These are phyloP conservation scores for Trichopus zeylanicus DNA, from an alignment of 116 monocot species.

Conservation along the genomic window DNA sequence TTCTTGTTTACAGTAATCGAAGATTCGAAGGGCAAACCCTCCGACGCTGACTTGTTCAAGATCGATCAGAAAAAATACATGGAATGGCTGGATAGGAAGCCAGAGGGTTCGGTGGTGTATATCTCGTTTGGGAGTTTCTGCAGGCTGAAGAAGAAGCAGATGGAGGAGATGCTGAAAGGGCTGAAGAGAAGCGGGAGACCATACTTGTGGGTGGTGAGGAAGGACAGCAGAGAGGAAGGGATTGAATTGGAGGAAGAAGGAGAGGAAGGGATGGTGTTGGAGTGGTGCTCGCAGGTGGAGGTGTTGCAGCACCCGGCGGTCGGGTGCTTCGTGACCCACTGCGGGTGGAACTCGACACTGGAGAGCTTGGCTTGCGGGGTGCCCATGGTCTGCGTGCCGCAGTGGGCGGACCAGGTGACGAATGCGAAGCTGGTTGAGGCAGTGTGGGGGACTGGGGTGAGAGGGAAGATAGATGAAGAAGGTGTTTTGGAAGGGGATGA, in stretches of 20 bases:
- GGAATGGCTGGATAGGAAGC: slow-evolving; percentile 9
- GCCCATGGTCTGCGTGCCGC: slow-evolving; percentile 20
- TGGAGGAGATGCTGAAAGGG: slow-evolving; percentile 3
- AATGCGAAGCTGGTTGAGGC: slow-evolving; percentile 3
- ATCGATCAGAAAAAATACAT: slow-evolving; percentile 6
- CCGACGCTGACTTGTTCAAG: background rate
- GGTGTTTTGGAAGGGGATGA: slow-evolving; percentile 1
- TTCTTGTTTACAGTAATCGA: background rate
- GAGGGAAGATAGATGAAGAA: background rate
- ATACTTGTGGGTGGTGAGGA: slow-evolving; percentile 6
- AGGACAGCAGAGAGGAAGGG: slow-evolving; percentile 4
- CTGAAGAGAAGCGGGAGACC: slow-evolving; percentile 2
- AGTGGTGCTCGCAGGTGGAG: slow-evolving; percentile 22
- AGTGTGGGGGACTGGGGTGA: slow-evolving; percentile 7
- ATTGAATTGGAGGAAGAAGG: background rate
- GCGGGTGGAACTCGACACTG: slow-evolving; percentile 70
- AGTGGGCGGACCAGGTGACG: background rate
- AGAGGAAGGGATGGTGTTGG: slow-evolving; percentile 9
- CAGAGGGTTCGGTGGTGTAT: slow-evolving; percentile 4
- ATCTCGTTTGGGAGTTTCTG: slow-evolving; percentile 6
- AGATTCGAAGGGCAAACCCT: background rate
- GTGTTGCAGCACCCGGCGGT: slow-evolving; percentile 47
- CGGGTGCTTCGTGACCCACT: slow-evolving; percentile 76
- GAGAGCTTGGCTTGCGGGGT: slow-evolving; percentile 45
- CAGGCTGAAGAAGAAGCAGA: background rate